Percentiles rank a stretch among this genome's conserved stretches.
These are phyloP conservation scores for Suillus brevipes DNA, from an alignment of 768 basidiomycete genomes.

Conservation along the genomic window DNA sequence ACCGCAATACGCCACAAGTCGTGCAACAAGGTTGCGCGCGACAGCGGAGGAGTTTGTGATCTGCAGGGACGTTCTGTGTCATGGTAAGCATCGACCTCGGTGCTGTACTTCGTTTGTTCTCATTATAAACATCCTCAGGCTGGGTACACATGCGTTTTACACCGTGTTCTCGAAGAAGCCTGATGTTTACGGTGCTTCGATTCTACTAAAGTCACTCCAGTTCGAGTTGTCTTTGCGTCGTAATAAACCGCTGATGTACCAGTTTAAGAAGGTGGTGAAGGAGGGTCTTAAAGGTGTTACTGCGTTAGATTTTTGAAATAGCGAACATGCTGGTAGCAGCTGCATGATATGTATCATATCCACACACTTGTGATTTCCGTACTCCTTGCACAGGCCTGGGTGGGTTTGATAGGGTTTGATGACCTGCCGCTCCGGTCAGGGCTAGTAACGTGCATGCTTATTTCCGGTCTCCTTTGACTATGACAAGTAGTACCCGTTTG, in stretches of 20 bases:
- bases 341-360: not conserved
- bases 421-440: not conserved
- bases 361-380: not conserved
- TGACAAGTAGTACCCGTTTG: not conserved
- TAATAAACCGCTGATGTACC: constrained; percentile 41
- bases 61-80: constrained; percentile 51
- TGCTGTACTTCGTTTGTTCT: constrained; percentile 6
- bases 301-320: constrained; percentile 19
- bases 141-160: constrained; percentile 80
- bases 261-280: constrained; percentile 48
- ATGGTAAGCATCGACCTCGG: constrained; percentile 50
- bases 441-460: not conserved
- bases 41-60: constrained; percentile 39
- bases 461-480: not conserved
- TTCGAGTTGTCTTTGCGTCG: constrained; percentile 51
- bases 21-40: constrained; percentile 39
- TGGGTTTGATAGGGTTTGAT: not conserved
- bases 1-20: constrained; percentile 50
- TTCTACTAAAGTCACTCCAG: constrained; percentile 47
- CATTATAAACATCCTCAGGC: constrained; percentile 45
- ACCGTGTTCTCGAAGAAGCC: constrained; percentile 57
- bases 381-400: not conserved
- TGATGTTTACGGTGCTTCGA: constrained; percentile 42
- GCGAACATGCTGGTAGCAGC: not conserved
- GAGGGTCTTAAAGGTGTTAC: constrained; percentile 41